phyloP scores from a whole-genome alignment of 2,329 filamentous ascomycete genomes.

The Arthrobotrys iridis region DNA sequence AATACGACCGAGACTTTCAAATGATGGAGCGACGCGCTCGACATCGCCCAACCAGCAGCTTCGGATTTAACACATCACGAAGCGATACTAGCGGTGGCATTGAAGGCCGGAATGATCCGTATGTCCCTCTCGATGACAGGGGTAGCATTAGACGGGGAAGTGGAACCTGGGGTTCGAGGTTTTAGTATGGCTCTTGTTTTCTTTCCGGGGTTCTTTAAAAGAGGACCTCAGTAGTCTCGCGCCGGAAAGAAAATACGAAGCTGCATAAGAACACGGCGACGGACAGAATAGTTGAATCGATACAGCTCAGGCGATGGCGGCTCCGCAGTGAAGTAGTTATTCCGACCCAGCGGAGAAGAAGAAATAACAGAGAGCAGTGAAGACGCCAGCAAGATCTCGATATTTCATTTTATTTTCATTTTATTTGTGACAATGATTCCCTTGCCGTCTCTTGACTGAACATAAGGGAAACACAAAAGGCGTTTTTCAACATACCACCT shows the following conservation, averaged over 20 bases:
- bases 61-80: slow-evolving; percentile 51
- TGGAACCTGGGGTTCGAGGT: slow-evolving; percentile 43
- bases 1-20: slow-evolving; percentile 51
- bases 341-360: neutral
- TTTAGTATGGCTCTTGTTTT: slow-evolving; percentile 27
- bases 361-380: neutral
- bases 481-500: slow-evolving; percentile 9
- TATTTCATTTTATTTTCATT: neutral
- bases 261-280: neutral
- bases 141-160: slow-evolving; percentile 30
- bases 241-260: neutral
- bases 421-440: neutral
- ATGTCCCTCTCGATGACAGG: slow-evolving; percentile 40
- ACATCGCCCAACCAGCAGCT: slow-evolving; percentile 39
- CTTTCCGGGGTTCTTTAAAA: neutral
- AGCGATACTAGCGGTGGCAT: slow-evolving; percentile 42
- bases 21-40: slow-evolving; percentile 52
- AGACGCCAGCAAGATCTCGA: neutral
- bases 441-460: neutral
- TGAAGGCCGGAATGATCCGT: slow-evolving; percentile 35
- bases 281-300: neutral
- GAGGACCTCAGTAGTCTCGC: neutral
- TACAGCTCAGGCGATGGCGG: neutral
- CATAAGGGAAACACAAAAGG: slow-evolving; percentile 3
- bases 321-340: neutral